phyloP scores from a whole-genome alignment of 306 rosid species.

The Casuarina glauca region DNA sequence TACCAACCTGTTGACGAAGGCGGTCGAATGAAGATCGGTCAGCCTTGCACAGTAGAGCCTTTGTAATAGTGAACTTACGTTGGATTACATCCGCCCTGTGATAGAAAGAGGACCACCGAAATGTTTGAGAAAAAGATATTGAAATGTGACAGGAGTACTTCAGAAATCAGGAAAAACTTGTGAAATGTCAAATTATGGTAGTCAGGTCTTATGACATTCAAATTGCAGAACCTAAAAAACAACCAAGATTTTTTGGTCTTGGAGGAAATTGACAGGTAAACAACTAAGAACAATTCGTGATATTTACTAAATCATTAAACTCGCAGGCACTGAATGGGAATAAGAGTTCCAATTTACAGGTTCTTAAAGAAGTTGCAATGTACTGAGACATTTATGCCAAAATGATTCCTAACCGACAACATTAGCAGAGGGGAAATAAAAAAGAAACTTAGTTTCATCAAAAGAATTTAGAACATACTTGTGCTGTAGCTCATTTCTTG shows the following conservation, averaged over 20 bases:
- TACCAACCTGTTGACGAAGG: constrained; percentile 77
- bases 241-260: background rate
- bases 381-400: constrained; percentile 4
- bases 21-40: constrained; percentile 84
- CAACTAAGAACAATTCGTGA: background rate
- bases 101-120: constrained; percentile 10
- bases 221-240: background rate
- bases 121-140: background rate
- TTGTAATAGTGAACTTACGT: constrained; percentile 76
- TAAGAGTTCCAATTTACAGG: background rate
- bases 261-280: background rate
- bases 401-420: background rate
- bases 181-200: background rate
- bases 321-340: background rate
- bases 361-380: background rate
- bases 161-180: background rate
- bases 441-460: constrained; percentile 13
- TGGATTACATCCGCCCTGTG: constrained; percentile 75
- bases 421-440: background rate
- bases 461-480: constrained; percentile 58
- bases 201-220: background rate
- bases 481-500: constrained; percentile 73
- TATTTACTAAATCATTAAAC: background rate
- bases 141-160: background rate
- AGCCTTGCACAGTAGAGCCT: constrained; percentile 80